These are phyloP conservation scores for Ophiobolus disseminans DNA, from an alignment of 2,329 filamentous ascomycete genomes.

Conservation along the genomic window DNA sequence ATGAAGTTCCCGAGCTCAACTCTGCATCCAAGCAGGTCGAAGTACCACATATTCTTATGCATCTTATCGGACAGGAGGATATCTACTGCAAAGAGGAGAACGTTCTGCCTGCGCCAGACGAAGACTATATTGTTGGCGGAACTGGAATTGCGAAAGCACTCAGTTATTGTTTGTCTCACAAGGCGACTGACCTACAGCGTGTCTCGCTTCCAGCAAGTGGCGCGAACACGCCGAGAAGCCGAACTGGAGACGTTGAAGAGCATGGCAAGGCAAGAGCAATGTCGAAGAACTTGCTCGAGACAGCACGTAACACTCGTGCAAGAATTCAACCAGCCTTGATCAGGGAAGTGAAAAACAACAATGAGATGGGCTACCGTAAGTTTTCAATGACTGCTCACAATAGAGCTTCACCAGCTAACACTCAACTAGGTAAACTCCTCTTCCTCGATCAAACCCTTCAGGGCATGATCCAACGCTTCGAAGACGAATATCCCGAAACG, in stretches of 20 bases:
- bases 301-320: conserved; percentile 85
- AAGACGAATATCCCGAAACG: conserved; percentile 94
- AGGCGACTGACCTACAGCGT: conserved; percentile 63
- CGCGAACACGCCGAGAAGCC: conserved; percentile 60
- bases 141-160: conserved; percentile 95
- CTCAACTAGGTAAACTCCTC: conserved; percentile 68
- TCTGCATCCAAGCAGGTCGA: conserved; percentile 60
- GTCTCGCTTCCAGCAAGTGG: conserved; percentile 56
- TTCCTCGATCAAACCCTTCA: conserved; percentile 90
- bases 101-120: conserved; percentile 76
- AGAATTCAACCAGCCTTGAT: conserved; percentile 83
- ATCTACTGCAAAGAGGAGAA: conserved; percentile 62
- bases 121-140: conserved; percentile 95
- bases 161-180: conserved; percentile 86
- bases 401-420: conserved; percentile 22
- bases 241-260: conserved; percentile 26
- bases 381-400: conserved; percentile 23
- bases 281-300: conserved; percentile 86
- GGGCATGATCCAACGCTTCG: conserved; percentile 92
- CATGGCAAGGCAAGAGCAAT: conserved; percentile 68
- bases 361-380: conserved; percentile 81
- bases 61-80: conserved; percentile 78
- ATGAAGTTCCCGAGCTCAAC: conserved; percentile 67
- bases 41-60: conserved; percentile 84
- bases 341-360: conserved; percentile 72